These are phyloP conservation scores for Brassica incana DNA, from an alignment of 345 rosid genomes.

Conservation along the genomic window DNA sequence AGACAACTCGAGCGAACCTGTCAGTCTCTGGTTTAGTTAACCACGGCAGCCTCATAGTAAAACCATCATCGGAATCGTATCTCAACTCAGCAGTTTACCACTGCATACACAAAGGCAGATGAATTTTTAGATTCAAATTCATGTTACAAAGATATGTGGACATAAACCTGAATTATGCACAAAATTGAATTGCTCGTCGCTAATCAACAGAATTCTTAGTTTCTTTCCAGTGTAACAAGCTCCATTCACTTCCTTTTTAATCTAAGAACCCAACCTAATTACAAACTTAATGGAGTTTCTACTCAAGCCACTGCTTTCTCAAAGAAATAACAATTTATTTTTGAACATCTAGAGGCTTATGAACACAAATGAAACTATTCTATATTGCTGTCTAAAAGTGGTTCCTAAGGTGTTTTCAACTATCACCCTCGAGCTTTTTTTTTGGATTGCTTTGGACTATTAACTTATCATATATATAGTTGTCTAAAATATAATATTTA, in stretches of 20 bases:
- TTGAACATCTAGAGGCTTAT: not conserved
- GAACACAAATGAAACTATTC: slow-evolving; percentile 6
- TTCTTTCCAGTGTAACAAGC: not conserved
- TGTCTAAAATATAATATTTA: not conserved
- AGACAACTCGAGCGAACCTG: not conserved
- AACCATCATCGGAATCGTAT: not conserved
- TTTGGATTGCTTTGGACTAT: not conserved
- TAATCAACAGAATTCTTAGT: not conserved
- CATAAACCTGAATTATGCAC: not conserved
- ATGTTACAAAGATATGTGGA: not conserved
- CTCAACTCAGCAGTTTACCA: not conserved
- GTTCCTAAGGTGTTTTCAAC: not conserved
- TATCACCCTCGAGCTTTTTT: not conserved
- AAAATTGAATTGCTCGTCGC: not conserved
- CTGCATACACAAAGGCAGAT: not conserved
- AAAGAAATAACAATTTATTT: not conserved
- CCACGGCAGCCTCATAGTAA: slow-evolving; percentile 43
- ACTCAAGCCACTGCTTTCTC: not conserved
- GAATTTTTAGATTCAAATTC: not conserved
- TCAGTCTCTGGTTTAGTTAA: slow-evolving; percentile 64
- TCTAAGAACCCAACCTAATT: not conserved
- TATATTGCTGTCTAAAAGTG: not conserved
- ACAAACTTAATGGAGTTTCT: not conserved
- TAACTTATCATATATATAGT: not conserved
- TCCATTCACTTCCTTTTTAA: not conserved